Evolutionary conservation across 1,139 yeast genomes (phyloP).

Genomic region (Maudiozyma humilis): DNA sequence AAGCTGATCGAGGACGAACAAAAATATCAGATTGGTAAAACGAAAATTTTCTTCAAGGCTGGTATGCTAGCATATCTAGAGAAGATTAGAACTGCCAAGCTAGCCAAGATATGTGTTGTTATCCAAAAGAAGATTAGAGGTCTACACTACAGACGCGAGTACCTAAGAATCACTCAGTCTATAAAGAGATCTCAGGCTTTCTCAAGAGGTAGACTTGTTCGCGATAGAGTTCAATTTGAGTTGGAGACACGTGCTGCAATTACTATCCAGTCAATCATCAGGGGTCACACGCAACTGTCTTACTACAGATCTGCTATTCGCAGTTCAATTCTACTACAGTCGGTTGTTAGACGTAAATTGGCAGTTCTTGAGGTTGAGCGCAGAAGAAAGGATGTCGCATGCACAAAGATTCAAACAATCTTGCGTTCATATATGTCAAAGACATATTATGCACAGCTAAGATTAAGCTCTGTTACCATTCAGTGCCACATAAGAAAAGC

Average conservation of each 20-base stretch:
- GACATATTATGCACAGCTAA: constrained; percentile 13
- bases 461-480: constrained; percentile 51
- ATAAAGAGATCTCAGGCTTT: constrained; percentile 53
- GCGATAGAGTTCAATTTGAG: constrained; percentile 50
- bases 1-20: constrained; percentile 52
- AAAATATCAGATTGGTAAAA: constrained; percentile 78
- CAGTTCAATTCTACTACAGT: constrained; percentile 51
- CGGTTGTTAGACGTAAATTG: constrained; percentile 57
- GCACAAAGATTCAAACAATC: constrained; percentile 52
- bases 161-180: constrained; percentile 47
- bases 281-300: constrained; percentile 45
- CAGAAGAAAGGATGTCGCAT: constrained; percentile 50
- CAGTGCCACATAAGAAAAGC: constrained; percentile 73
- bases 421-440: constrained; percentile 23
- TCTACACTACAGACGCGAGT: constrained; percentile 54
- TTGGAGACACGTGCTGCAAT: constrained; percentile 60
- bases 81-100: constrained; percentile 71
- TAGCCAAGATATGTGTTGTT: constrained; percentile 67
- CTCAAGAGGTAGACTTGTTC: constrained; percentile 53
- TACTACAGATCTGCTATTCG: constrained; percentile 37
- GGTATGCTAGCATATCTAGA: constrained; percentile 93
- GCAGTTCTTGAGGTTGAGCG: constrained; percentile 44
- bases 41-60: constrained; percentile 91
- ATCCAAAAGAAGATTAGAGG: constrained; percentile 82
- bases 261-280: constrained; percentile 59